These are phyloP conservation scores for Trichoderma atroviride DNA, from an alignment of 2,329 filamentous ascomycete species.

Conservation along the genomic window DNA sequence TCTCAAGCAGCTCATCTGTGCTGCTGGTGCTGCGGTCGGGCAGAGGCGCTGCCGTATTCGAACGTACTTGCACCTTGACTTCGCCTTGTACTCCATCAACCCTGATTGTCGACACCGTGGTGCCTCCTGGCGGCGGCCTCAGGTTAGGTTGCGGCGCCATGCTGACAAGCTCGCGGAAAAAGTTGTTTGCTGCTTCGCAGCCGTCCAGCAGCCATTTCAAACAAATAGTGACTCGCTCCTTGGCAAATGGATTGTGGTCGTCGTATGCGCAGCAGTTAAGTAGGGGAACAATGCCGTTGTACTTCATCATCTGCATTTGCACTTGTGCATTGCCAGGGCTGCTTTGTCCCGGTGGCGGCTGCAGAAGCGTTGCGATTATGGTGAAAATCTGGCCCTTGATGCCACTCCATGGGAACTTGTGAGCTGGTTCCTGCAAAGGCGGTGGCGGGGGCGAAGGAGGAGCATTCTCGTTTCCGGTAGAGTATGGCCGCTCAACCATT, in stretches of 20 bases:
- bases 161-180: slow-evolving; percentile 66
- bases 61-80: slow-evolving; percentile 57
- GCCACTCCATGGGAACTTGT: slow-evolving; percentile 68
- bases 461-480: slow-evolving; percentile 36
- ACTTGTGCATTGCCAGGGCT: slow-evolving; percentile 71
- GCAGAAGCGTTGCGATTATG: slow-evolving; percentile 85
- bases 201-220: slow-evolving; percentile 82
- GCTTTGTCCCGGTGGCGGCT: slow-evolving; percentile 69
- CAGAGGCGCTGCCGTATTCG: slow-evolving; percentile 35
- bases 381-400: slow-evolving; percentile 92
- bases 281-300: slow-evolving; percentile 84
- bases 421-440: slow-evolving; percentile 62
- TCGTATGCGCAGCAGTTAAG: slow-evolving; percentile 90
- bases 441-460: slow-evolving; percentile 45
- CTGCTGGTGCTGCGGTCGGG: slow-evolving; percentile 31
- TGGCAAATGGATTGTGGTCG: slow-evolving; percentile 90
- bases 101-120: slow-evolving; percentile 49
- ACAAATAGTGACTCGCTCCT: slow-evolving; percentile 86
- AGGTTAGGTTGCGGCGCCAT: slow-evolving; percentile 46
- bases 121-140: slow-evolving; percentile 40
- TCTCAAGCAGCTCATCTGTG: slow-evolving; percentile 47
- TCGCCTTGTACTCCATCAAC: slow-evolving; percentile 61
- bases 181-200: slow-evolving; percentile 71
- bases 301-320: slow-evolving; percentile 82
- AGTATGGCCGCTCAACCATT: slow-evolving; percentile 67